Evolutionary conservation across 345 rosid genomes (phyloP).

Genomic region (Punica granatum): DNA sequence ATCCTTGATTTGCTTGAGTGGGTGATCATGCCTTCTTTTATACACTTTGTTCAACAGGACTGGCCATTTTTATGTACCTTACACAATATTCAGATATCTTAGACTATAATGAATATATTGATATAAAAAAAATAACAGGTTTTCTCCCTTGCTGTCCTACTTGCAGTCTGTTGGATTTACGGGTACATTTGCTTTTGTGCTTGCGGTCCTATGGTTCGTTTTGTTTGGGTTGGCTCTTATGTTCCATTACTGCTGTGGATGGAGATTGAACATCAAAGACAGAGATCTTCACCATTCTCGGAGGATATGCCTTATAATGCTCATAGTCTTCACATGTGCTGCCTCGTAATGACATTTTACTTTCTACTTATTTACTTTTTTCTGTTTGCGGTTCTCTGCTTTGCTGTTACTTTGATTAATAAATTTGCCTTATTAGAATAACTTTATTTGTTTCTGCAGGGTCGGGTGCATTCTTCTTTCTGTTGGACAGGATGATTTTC

Average conservation of each 20-base stretch:
- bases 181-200: conserved; percentile 74
- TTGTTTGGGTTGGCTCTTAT: conserved; percentile 74
- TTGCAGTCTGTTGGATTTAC: conserved; percentile 94
- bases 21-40: not conserved
- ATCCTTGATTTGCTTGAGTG: not conserved
- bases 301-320: conserved; percentile 60
- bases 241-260: conserved; percentile 49
- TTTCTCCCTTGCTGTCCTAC: conserved; percentile 10
- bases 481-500: conserved; percentile 86
- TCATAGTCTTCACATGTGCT: conserved; percentile 70
- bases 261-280: conserved; percentile 52
- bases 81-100: not conserved
- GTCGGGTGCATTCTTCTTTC: conserved; percentile 86
- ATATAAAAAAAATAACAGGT: not conserved
- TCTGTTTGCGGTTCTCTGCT: not conserved
- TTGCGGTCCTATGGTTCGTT: conserved; percentile 73
- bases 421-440: conserved; percentile 10
- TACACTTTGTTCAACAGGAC: not conserved
- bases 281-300: conserved; percentile 34
- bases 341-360: conserved; percentile 60
- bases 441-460: conserved; percentile 27
- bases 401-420: not conserved
- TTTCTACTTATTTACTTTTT: not conserved
- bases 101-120: too few species aligned
- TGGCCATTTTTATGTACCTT: not conserved